Evolutionary conservation across 2,329 filamentous ascomycete genomes (phyloP), one percentile per base, ranked within the genome.

Genomic region (Ophiosphaerella narmari): DNA sequence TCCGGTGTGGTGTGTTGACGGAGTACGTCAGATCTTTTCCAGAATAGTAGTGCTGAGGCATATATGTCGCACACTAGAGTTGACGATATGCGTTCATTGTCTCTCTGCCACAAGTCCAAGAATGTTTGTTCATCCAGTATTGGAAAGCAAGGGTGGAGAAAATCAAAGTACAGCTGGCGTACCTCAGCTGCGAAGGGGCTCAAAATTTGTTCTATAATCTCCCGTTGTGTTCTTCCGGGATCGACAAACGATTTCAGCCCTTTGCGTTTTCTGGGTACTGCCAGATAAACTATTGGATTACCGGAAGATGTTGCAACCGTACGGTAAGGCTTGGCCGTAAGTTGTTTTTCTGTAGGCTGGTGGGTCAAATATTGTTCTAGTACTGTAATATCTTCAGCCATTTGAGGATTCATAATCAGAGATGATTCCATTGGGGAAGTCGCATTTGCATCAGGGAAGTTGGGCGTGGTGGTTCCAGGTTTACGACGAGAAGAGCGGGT

Each of bases 361-460:
- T 48, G 49, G 7, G 47, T 57, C 34, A 63, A 16, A 29, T 63
- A 61, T 31, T 60, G 52, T 29, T 61, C 50, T 9, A 63, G 29
- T 3, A 63, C 38, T 31, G 58, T 48, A 7, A 63, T 63, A 16
- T 63, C 56, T 39, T 61, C 60, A 9, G 58, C 55, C 60, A 63
- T 63, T 8, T 45, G 52, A 1, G 58, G 54, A 26, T 59, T 59
- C 58, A 63, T 59, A 56, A 59, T 59, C 31, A 63, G 40, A 2
- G 58, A 58, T 3, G 55, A 59, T 21, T 63, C 46, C 13, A 51
- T 55, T 12, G 50, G 52, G 7, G 54, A 59, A 4, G 57, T 52
- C 4, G 44, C 45, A 24, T 46, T 47, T 1, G 54, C 41, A 24
- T 43, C 46, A 12, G 47, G 43, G 16, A 50, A 49, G 4, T 26